These are phyloP conservation scores for Collybia nuda DNA, from an alignment of 768 basidiomycete species.

Conservation along the genomic window DNA sequence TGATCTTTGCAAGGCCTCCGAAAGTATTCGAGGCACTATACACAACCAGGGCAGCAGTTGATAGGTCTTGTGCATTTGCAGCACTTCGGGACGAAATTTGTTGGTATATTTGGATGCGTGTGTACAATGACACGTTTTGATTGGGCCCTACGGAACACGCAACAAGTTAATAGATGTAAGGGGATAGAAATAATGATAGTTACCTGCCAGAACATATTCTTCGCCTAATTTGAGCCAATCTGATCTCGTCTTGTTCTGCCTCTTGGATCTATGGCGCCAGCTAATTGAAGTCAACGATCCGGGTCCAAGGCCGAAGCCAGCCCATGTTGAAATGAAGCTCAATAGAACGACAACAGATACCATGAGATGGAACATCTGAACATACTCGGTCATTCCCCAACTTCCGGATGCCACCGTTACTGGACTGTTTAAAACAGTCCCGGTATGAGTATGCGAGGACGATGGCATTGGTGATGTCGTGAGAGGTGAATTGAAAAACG, in stretches of 20 bases:
- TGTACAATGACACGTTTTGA: slow-evolving; percentile 27
- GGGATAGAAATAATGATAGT: slow-evolving; percentile 3
- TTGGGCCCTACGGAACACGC: slow-evolving; percentile 12
- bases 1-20: slow-evolving; percentile 32
- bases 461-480: slow-evolving; percentile 38
- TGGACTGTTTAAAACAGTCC: slow-evolving; percentile 48
- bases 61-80: slow-evolving; percentile 45
- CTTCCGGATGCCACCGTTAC: slow-evolving; percentile 10
- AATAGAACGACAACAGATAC: slow-evolving; percentile 64
- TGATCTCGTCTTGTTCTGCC: slow-evolving; percentile 8
- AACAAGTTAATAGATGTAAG: neutral
- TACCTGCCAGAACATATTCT: slow-evolving; percentile 31
- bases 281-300: neutral
- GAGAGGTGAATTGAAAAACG: slow-evolving; percentile 79
- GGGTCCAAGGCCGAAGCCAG: slow-evolving; percentile 31
- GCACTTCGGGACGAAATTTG: slow-evolving; percentile 42
- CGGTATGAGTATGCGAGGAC: slow-evolving; percentile 51
- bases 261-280: neutral
- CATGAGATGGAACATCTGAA: slow-evolving; percentile 66
- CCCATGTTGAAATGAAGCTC: slow-evolving; percentile 44
- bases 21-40: slow-evolving; percentile 30
- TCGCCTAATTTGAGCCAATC: slow-evolving; percentile 31
- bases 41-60: slow-evolving; percentile 58
- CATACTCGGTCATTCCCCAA: slow-evolving; percentile 50
- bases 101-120: slow-evolving; percentile 56